A percentile compares a stretch with the other conserved stretches of the same genome.
Evolutionary conservation across 495 filamentous ascomycete genomes (phyloP).

Genomic region (Hypoxylon subgilvum): DNA sequence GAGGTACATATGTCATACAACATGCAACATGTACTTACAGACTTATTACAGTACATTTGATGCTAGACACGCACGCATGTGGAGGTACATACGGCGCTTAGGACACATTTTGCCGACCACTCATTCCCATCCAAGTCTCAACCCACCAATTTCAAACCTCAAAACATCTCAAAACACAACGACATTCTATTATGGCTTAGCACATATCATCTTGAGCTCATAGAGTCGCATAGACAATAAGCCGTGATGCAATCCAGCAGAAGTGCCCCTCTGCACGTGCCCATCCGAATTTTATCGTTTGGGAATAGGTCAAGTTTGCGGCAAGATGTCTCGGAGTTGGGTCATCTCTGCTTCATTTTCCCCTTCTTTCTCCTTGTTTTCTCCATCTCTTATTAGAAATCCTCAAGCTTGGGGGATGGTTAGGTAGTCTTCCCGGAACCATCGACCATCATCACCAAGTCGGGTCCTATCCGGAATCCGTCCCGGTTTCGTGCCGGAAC

Average conservation of each 20-base stretch:
- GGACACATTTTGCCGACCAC: too few species aligned
- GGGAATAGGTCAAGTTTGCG: slow-evolving; percentile 8
- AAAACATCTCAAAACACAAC: not conserved
- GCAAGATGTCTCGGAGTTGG: slow-evolving; percentile 10
- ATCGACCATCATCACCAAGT: slow-evolving; percentile 10
- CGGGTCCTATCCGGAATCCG: not conserved
- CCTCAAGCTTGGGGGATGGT: too few species aligned
- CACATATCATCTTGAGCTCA: slow-evolving; percentile 17
- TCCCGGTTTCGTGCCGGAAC: slow-evolving; percentile 13
- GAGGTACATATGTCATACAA: too few species aligned
- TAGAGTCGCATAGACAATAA: slow-evolving; percentile 19
- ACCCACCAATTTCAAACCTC: not conserved
- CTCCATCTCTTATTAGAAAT: too few species aligned
- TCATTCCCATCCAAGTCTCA: not conserved
- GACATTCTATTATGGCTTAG: not conserved
- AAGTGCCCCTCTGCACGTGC: slow-evolving; percentile 5
- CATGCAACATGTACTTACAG: too few species aligned
- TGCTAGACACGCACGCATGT: too few species aligned
- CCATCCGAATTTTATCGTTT: slow-evolving; percentile 2
- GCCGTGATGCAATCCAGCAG: slow-evolving; percentile 17
- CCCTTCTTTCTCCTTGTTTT: not conserved
- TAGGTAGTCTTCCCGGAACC: too few species aligned
- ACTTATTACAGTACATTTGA: too few species aligned
- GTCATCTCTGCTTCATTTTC: slow-evolving; percentile 7
- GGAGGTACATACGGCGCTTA: slow-evolving; percentile 1